Conservation (phyloP, 2,329 filamentous ascomycete genomes). For the Gliomastix tumulicola region DNA sequence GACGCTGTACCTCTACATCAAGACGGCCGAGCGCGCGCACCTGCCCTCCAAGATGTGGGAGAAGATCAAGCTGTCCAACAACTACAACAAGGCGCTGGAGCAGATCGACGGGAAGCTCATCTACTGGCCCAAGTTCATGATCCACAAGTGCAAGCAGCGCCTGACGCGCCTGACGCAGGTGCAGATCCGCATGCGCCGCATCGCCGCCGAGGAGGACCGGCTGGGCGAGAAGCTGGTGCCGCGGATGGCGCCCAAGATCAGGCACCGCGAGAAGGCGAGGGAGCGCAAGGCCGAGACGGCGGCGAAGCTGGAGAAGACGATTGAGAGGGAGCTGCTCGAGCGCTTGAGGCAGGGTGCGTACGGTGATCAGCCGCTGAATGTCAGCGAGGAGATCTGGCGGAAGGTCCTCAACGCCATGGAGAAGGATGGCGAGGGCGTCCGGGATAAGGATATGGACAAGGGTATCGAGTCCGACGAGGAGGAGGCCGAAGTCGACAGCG, state of each 20-base stretch:
- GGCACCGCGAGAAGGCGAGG: slow-evolving; percentile 65
- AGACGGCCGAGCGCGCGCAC: slow-evolving; percentile 83
- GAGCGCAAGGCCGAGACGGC: slow-evolving; percentile 73
- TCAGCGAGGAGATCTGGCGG: slow-evolving; percentile 94
- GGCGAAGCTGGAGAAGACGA: slow-evolving; percentile 91
- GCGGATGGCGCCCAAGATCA: slow-evolving; percentile 85
- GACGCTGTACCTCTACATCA: slow-evolving; percentile 91
- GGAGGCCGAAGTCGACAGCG: slow-evolving; percentile 59
- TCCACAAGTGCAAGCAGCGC: slow-evolving; percentile 95
- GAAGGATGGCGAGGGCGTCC: slow-evolving; percentile 71
- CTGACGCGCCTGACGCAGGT: slow-evolving; percentile 90
- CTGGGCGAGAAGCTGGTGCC: slow-evolving; percentile 84
- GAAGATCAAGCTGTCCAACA: slow-evolving; percentile 78
- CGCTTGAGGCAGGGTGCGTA: slow-evolving; percentile 87
- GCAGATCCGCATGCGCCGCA: slow-evolving; percentile 67
- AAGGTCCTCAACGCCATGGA: slow-evolving; percentile 90
- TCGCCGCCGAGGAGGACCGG: slow-evolving; percentile 83
- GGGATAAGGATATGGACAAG: slow-evolving; percentile 84
- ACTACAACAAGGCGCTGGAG: slow-evolving; percentile 83
- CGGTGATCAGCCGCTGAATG: slow-evolving; percentile 89
- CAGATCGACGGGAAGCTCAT: slow-evolving; percentile 81
- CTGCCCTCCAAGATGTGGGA: slow-evolving; percentile 93
- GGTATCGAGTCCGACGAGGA: slow-evolving; percentile 74
- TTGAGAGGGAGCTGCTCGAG: slow-evolving; percentile 92
- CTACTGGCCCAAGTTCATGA: slow-evolving; percentile 91